A percentile compares a stretch with the other conserved stretches of the same genome.
Conservation (phyloP, 2,329 filamentous ascomycete genomes). For the Grosmannia serpens region DNA sequence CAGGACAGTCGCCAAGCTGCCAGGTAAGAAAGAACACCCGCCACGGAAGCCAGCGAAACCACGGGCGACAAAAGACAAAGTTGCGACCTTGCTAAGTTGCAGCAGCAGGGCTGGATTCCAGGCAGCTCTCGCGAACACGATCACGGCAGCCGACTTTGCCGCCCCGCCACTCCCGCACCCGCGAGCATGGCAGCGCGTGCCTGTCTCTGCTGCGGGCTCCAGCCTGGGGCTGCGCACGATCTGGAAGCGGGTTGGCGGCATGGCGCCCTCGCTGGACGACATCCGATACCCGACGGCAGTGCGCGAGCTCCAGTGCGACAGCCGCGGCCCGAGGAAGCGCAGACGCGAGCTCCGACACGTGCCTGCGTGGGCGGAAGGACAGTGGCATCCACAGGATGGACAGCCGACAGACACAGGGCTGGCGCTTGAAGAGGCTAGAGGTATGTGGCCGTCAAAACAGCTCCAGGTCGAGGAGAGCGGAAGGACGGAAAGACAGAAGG, state of each 20-base stretch:
- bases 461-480: not conserved
- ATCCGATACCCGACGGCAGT: slow-evolving; percentile 10
- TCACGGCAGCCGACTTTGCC: slow-evolving; percentile 14
- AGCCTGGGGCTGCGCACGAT: slow-evolving; percentile 14
- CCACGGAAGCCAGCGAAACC: not conserved
- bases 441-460: slow-evolving; percentile 8
- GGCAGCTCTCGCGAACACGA: not conserved
- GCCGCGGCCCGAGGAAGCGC: slow-evolving; percentile 23
- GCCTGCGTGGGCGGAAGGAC: slow-evolving; percentile 20
- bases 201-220: slow-evolving; percentile 12
- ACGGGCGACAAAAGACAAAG: no score
- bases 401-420: slow-evolving; percentile 12
- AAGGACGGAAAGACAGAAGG: not conserved
- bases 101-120: not conserved
- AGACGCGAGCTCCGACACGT: slow-evolving; percentile 17
- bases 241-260: slow-evolving; percentile 20
- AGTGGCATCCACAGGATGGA: slow-evolving; percentile 16
- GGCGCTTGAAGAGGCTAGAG: slow-evolving; percentile 14
- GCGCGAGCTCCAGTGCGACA: slow-evolving; percentile 22
- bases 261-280: slow-evolving; percentile 1
- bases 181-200: slow-evolving; percentile 21
- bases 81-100: not conserved
- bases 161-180: slow-evolving; percentile 11
- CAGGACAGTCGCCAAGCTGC: no score
- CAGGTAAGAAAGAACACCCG: not conserved